Conservation (phyloP, 345 rosid genomes). For the Murraya paniculata region DNA sequence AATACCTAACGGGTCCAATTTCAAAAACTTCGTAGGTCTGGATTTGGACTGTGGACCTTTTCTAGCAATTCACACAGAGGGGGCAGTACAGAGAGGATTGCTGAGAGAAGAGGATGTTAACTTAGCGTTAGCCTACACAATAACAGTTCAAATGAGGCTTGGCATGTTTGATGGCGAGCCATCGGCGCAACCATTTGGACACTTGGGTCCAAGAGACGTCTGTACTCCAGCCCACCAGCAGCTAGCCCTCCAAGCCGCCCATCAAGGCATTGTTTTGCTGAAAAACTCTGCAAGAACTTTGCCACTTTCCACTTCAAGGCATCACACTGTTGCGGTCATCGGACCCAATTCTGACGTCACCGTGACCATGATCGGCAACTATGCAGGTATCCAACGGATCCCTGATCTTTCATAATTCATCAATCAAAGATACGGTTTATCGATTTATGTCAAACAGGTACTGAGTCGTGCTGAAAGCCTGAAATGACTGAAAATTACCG, state of each 20-base stretch:
- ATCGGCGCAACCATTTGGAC: conserved; percentile 60
- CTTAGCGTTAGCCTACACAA: conserved; percentile 69
- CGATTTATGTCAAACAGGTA: no score
- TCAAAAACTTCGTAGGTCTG: conserved; percentile 40
- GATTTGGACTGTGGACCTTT: conserved; percentile 94
- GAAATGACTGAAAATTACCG: no score
- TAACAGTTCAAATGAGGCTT: conserved; percentile 88
- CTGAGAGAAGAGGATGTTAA: conserved; percentile 51
- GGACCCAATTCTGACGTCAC: conserved; percentile 96
- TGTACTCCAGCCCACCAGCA: conserved; percentile 65
- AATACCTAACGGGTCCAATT: background rate
- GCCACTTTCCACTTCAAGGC: conserved; percentile 55
- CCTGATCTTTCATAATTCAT: no score
- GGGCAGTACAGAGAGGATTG: conserved; percentile 52
- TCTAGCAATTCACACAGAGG: conserved; percentile 63
- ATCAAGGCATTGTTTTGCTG: conserved; percentile 82
- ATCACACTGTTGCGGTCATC: conserved; percentile 70
- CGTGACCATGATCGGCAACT: conserved; percentile 92
- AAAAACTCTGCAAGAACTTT: conserved; percentile 47
- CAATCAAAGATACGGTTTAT: no score
- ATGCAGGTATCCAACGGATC: conserved; percentile 54
- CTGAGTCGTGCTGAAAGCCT: no score
- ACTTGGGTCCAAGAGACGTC: conserved; percentile 78
- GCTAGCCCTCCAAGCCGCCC: conserved; percentile 82
- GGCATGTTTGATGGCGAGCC: conserved; percentile 94